Conservation (phyloP, 805 yeast genomes). For the Starmerella potacharoeniae region DNA sequence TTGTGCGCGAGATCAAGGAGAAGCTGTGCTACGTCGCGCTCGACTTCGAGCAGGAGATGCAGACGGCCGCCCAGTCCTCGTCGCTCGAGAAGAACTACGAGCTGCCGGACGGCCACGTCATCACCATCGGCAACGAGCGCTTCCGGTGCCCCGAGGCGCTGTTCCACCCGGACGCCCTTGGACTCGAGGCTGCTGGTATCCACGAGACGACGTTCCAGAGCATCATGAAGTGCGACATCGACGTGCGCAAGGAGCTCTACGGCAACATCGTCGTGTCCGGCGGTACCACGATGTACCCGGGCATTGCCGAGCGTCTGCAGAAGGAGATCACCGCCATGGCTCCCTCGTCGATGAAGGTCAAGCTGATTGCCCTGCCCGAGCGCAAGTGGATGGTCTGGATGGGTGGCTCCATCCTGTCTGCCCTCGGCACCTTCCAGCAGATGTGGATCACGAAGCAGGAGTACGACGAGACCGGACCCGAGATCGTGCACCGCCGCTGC, state of each 20-base stretch:
- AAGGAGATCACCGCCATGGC: conserved; percentile 99
- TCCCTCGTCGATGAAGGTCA: conserved; percentile 99
- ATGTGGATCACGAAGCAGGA: conserved; percentile 99
- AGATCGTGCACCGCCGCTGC: conserved; percentile 94
- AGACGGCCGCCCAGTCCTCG: conserved; percentile 96
- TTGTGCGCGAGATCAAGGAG: conserved; percentile 89
- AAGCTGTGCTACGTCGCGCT: conserved; percentile 97
- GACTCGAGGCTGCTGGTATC: conserved; percentile 95
- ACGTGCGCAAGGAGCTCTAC: conserved; percentile 97
- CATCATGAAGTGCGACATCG: conserved; percentile 97
- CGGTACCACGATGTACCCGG: conserved; percentile 99
- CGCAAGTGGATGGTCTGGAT: conserved; percentile 99
- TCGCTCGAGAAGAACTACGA: conserved; percentile 98
- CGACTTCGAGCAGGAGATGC: conserved; percentile 98
- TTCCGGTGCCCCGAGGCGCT: conserved; percentile 99
- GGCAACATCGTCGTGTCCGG: conserved; percentile 99
- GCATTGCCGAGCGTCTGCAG: conserved; percentile 99
- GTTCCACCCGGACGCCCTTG: conserved; percentile 91
- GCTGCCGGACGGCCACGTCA: conserved; percentile 99
- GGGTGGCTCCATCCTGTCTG: conserved; percentile 98
- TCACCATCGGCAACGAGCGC: conserved; percentile 99
- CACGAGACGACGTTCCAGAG: conserved; percentile 94
- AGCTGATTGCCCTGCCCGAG: conserved; percentile 98
- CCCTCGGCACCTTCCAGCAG: conserved; percentile 99
- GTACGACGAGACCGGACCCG: conserved; percentile 99